Base-by-base conservation (phyloP, 768 basidiomycete genomes). In the Suillus tomentosus region DNA sequence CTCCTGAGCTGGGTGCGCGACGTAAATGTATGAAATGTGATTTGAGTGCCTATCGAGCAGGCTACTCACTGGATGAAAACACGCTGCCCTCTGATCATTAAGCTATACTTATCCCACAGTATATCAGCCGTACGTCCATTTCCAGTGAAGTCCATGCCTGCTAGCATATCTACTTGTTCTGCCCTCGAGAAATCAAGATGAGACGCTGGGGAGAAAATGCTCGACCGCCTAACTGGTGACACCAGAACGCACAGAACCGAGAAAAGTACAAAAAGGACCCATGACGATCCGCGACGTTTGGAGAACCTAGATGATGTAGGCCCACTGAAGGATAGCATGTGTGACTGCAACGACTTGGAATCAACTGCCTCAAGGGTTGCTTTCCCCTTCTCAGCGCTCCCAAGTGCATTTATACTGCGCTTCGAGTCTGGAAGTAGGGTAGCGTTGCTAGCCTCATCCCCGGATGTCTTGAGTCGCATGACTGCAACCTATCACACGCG, bases 41-140 rank as follows among this genome's bases (percentile, higher is more conserved):
- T 34, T 22, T 11, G 17, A 5, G 19, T 15, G 39, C 15, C 10
- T 59, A 63, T 57, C 58, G 57, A 58, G 56, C 5, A 31, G 31
- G 31, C 31, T 15, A 80, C 87, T 61, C 76, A 90, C 90, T 91
- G 83, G 4, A 93, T 73, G 67, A 93, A 91, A 22, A 91, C 72
- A 17, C 92, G 80, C 68, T 91, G 91, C 4, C 86, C 87, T 50
- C 85, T 82, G 47, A 93, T 68, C 62, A 88, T 81, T 11, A 94
- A 77, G 71, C 88, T 91, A 72, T 89, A 90, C 67, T 86, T 87
- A 73, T 93, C 91, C 85, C 84, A 85, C 63, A 79, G 69, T 31
- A 83, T 79, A 34, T 78, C 76, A 13, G 74, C 71, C 15, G 79
- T 80, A 48, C 72, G 75, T 58, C 75, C 75, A 53, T 77, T 76